Base-by-base conservation (phyloP, 2,329 filamentous ascomycete species). In the Calycina marina region DNA sequence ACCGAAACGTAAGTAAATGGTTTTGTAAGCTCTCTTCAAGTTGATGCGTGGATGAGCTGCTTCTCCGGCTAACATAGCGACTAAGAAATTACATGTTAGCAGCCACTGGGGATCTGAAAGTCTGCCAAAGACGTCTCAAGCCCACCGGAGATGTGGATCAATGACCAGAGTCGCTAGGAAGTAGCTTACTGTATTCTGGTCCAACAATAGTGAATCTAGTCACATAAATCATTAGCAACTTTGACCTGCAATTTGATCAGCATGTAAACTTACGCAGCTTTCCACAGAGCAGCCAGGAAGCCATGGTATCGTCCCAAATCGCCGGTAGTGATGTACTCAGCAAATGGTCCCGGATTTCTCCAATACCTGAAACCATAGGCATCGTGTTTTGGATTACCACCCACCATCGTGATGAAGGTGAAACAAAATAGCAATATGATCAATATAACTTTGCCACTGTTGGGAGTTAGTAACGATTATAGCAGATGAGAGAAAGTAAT, bases 331-430 rank as follows among this genome's bases (percentile, higher is more conserved):
- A 75, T 65, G 38, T 69, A 60, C 40, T 73, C 65, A 11, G 64
- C 65, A 45, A 79, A 79, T 2, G 73, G 57, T 4, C 75, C 76
- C 82, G 71, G 70, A 3, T 62, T 45, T 9, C 61, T 63, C 75
- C 75, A 80, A 48, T 75, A 72, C 12, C 76, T 63, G 50, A 84
- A 84, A 13, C 78, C 78, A 46, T 73, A 82, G 2, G 70, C 61
- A 44, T 80, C 75, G 29, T 69, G 59, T 4, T 72, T 50, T 0
- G 81, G 81, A 43, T 86, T 86, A 17, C 77, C 81, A 20, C 80
- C 81, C 5, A 83, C 60, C 46, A 48, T 70, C 30, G 72, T 75
- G 44, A 88, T 64, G 48, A 88, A 79, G n/a, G 81, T 85, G 55
- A 78, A 85, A 50, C 60, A 40, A 22, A 48, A 47, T 9, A 48